Base-by-base conservation (phyloP, 2,329 filamentous ascomycete species). In the Capronia epimyces region DNA sequence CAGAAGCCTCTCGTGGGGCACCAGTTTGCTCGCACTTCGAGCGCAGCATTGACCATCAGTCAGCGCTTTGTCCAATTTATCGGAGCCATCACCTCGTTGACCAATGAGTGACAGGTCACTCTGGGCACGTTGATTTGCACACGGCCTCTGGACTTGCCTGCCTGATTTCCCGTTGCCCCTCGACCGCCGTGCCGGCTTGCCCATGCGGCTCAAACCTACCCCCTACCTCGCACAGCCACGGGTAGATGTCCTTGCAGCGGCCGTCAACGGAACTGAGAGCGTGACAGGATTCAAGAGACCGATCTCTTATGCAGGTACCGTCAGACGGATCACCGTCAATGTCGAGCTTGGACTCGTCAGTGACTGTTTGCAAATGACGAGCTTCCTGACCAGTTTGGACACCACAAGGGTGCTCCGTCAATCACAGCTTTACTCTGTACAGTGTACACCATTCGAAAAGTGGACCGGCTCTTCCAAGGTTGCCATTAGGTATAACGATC, bases 61-160 rank as follows among this genome's bases (percentile, higher is more conserved):
- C 46, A n/a, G 18, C 42, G 46, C 46, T 43, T 50, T 43, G 47
- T 50, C 37, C 42, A 49, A 5, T 46, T 36, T 8, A 46, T 27
- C 43, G 16, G 24, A 13, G 9, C 18, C 48, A 34, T 50, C 48
- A 50, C 48, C 48, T 50, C 41, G 22, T 41, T 42, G 37, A 50
- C 48, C 18, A 24, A 18, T 25, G 48, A 32, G 25, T 50, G 48
- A 46, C 42, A 40, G 5, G n/a, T 32, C 18, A 16, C 24, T 43
- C 15, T 50, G 24, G 42, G 24, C 39, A 20, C 10, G 10, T 13
- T 29, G 29, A 22, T 24, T 16, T 21, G 40, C 25, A 13, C 8
- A 25, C 22, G 2, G 16, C 15, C 37, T 10, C 9, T 25, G 16
- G 21, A 2, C 29, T 27, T 12, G 24, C 13, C 15, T 40, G 42